Evolutionary conservation across 2,329 filamentous ascomycete genomes (phyloP).

Genomic region (Penicillium olsonii): DNA sequence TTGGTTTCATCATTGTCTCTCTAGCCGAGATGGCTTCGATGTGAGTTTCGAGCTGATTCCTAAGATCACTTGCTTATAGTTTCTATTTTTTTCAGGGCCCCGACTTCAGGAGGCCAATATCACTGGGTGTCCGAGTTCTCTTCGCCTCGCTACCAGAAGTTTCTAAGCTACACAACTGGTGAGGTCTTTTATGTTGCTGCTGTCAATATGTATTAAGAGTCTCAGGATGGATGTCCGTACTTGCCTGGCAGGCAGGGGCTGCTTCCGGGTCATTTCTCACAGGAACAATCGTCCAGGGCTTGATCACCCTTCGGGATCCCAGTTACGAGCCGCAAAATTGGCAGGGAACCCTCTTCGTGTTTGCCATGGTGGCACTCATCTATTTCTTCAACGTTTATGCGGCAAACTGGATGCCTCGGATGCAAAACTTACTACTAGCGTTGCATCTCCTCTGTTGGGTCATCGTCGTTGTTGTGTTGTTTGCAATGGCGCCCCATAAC

Average conservation of each 20-base stretch:
- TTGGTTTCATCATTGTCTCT: slow-evolving; percentile 60
- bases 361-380: slow-evolving; percentile 47
- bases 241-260: slow-evolving; percentile 53
- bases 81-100: neutral
- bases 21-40: slow-evolving; percentile 65
- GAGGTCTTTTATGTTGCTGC: neutral
- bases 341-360: slow-evolving; percentile 53
- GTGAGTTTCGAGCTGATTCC: slow-evolving; percentile 11
- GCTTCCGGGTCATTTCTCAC: slow-evolving; percentile 51
- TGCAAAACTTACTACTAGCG: slow-evolving; percentile 41
- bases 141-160: slow-evolving; percentile 50
- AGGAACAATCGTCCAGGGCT: slow-evolving; percentile 50
- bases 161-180: slow-evolving; percentile 56
- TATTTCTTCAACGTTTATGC: slow-evolving; percentile 45
- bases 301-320: slow-evolving; percentile 45
- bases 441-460: slow-evolving; percentile 43
- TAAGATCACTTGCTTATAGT: neutral
- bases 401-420: slow-evolving; percentile 35
- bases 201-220: neutral
- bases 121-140: slow-evolving; percentile 60
- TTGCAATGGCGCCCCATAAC: slow-evolving; percentile 35
- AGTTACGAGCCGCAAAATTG: slow-evolving; percentile 46
- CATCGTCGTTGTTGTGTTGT: slow-evolving; percentile 32
- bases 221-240: slow-evolving; percentile 50
- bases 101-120: slow-evolving; percentile 55